Evolutionary conservation across 495 filamentous ascomycete species (phyloP).

Genomic region (Penicillium flavigenum): DNA sequence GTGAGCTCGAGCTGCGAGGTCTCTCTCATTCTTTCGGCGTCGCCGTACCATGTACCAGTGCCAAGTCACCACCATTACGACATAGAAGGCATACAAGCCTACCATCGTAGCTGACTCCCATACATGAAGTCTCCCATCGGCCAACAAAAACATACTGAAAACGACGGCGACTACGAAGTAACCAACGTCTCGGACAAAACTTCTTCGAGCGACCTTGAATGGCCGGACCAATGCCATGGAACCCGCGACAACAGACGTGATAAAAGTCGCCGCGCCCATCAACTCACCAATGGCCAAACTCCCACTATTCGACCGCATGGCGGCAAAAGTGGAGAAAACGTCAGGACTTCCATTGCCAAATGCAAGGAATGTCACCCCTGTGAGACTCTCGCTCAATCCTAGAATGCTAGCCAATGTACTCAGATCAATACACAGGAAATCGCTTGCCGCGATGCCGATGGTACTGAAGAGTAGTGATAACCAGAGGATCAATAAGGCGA

Average conservation of each 20-base stretch:
- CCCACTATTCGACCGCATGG: slow-evolving; percentile 94
- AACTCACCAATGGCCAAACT: slow-evolving; percentile 95
- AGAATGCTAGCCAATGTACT: slow-evolving; percentile 85
- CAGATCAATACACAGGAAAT: slow-evolving; percentile 97
- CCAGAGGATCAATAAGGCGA: slow-evolving; percentile 76
- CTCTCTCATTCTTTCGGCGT: slow-evolving; percentile 58
- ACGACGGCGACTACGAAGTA: slow-evolving; percentile 88
- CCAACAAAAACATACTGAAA: slow-evolving; percentile 85
- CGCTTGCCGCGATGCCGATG: slow-evolving; percentile 96
- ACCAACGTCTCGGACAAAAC: slow-evolving; percentile 87
- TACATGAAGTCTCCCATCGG: slow-evolving; percentile 76
- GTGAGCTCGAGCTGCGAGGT: slow-evolving; percentile 70
- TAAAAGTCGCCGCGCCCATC: slow-evolving; percentile 93
- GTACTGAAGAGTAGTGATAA: slow-evolving; percentile 90
- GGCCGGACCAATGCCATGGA: slow-evolving; percentile 95
- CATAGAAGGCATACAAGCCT: slow-evolving; percentile 87
- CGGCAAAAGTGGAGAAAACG: slow-evolving; percentile 97
- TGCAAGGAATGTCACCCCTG: slow-evolving; percentile 93
- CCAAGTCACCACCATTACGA: slow-evolving; percentile 83
- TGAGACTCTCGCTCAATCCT: slow-evolving; percentile 92
- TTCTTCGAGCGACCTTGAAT: slow-evolving; percentile 83
- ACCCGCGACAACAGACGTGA: slow-evolving; percentile 95
- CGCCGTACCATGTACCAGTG: slow-evolving; percentile 75
- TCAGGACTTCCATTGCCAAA: slow-evolving; percentile 99
- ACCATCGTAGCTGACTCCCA: slow-evolving; percentile 95